Conservation (phyloP, 805 yeast species). For the Huiozyma sinensis region DNA sequence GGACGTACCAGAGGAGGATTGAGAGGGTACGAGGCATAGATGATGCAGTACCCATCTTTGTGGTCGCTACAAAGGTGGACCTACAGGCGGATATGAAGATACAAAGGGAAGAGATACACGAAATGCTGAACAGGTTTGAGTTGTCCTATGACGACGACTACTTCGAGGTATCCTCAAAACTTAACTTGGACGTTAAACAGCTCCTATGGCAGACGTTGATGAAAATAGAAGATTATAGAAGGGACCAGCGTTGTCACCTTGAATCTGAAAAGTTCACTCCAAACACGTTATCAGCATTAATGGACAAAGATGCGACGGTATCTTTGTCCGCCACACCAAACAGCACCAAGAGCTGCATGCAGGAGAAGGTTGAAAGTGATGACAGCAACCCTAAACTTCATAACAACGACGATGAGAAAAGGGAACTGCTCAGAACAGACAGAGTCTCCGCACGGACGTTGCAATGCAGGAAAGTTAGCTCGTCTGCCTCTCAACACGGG, state of each 20-base stretch:
- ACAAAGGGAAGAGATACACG: constrained; percentile 7
- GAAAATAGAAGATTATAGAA: constrained; percentile 10
- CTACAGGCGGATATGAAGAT: constrained; percentile 7
- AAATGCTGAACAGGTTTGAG: constrained; percentile 10
- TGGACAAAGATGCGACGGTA: no score
- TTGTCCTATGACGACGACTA: constrained; percentile 8
- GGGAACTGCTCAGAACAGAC: no score
- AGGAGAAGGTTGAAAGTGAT: no score
- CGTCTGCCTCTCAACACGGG: no score
- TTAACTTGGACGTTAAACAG: constrained; percentile 11
- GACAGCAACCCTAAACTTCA: no score
- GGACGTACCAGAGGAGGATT: constrained; percentile 12
- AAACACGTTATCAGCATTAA: no score
- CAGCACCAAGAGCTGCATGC: no score
- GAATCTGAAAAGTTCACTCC: no score
- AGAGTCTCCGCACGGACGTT: no score
- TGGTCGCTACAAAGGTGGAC: constrained; percentile 18
- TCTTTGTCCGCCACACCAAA: no score
- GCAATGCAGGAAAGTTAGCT: no score
- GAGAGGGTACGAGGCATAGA: constrained; percentile 11
- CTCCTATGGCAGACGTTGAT: constrained; percentile 8
- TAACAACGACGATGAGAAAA: no score
- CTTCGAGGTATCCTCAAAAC: constrained; percentile 18
- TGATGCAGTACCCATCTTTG: constrained; percentile 14
- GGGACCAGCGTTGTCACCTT: background rate